These are phyloP conservation scores for Trichophyton mentagrophytes DNA, from an alignment of 2,329 filamentous ascomycete genomes.

Conservation along the genomic window DNA sequence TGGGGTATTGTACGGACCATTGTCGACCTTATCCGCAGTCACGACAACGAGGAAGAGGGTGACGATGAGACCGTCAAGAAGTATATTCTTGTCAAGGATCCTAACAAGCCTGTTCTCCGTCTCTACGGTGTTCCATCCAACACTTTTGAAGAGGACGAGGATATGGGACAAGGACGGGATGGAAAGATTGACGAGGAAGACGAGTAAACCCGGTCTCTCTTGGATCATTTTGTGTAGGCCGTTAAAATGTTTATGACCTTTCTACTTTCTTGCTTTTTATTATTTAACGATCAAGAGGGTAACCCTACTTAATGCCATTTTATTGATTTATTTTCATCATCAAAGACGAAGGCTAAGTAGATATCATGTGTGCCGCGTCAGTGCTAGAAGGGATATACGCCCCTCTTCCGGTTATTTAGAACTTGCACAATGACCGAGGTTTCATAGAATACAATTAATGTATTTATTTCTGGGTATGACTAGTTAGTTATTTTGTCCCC, in stretches of 20 bases:
- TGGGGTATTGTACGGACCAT: constrained; percentile 99
- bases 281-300: background rate
- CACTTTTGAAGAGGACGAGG: constrained; percentile 82
- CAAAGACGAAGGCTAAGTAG: background rate
- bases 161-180: constrained; percentile 43
- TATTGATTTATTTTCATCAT: background rate
- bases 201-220: constrained; percentile 25
- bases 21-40: constrained; percentile 57
- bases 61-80: constrained; percentile 33
- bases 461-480: background rate
- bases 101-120: constrained; percentile 89
- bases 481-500: background rate
- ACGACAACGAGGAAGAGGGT: constrained; percentile 26
- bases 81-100: constrained; percentile 60
- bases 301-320: background rate
- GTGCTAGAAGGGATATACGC: too few relatives aligned
- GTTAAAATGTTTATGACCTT: constrained; percentile 2
- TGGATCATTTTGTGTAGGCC: background rate
- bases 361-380: too few relatives aligned
- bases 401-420: too few relatives aligned
- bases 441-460: constrained; percentile 1
- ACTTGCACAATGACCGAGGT: background rate
- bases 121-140: constrained; percentile 80
- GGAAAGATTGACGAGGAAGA: constrained; percentile 44
- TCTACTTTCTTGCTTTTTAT: background rate